Evolutionary conservation across 768 basidiomycete genomes (phyloP), one percentile per base, ranked within the genome.

Genomic region (Lyophyllum shimeji): DNA sequence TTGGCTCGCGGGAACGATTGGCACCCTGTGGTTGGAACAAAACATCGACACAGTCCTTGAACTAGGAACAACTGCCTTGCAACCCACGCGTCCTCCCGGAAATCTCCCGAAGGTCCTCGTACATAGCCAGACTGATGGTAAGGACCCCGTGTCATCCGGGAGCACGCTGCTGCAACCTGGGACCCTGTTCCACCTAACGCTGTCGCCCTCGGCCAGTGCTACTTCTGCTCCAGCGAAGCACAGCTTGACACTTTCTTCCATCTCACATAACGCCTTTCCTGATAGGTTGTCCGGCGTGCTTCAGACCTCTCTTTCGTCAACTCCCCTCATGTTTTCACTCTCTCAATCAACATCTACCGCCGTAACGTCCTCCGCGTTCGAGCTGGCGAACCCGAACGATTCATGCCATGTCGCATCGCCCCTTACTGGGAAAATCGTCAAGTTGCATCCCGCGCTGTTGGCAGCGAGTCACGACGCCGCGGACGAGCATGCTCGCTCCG

Each of bases 21-120:
- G 75, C 54, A 74, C 73, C 3, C 46, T 73, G 3, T 76, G 74
- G 75, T 49, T 76, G 33, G 75, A 76, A 56, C 59, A 70, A 40
- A 73, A 73, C 33, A 37, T 66, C 17, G 50, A 50, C 2, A 53
- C 57, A 1, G 56, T 71, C 3, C 44, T 70, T 25, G 31, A 46
- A 8, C 44, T 64, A 1, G 71, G 69, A 15, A 57, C 57, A 43
- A 46, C 45, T 13, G 11, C 15, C 15, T 50, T 50, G 17, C 37
- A 15, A 46, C 46, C 46, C 15, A 31, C 7, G 42, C 54, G 20
- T 9, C 12, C 31, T 25, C 20, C 33, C n/a, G 52, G 46, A 31
- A 46, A 18, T 17, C 29, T 53, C 20, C 27, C 3, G 48, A 53
- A 46, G 20, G 39, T 34, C 13, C 31, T 23, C 20, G 12, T 27